Evolutionary conservation across 176 grass and related monocot species (phyloP).

Genomic region (Carex kokanica): DNA sequence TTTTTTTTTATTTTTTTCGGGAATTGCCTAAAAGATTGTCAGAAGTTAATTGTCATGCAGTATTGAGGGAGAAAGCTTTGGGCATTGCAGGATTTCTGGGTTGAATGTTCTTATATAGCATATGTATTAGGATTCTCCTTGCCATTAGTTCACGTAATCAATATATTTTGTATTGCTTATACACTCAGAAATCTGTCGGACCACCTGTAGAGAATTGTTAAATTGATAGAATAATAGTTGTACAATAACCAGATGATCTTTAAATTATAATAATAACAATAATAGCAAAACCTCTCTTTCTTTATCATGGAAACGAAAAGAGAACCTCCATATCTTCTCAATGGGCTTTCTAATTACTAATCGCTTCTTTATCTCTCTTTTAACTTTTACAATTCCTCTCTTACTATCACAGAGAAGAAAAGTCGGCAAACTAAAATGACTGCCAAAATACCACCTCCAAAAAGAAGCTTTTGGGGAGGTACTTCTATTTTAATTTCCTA

Average conservation of each 20-base stretch:
- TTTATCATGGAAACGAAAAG: not conserved
- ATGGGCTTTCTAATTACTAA: not conserved
- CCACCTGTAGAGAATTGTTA: not conserved
- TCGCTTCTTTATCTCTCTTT: not conserved
- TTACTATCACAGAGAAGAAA: constrained; percentile 38
- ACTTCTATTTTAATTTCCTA: constrained; percentile 17
- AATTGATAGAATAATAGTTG: not conserved
- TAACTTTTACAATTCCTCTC: constrained; percentile 12
- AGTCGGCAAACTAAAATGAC: constrained; percentile 38
- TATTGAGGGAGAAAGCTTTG: not conserved
- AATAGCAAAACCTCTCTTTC: not conserved
- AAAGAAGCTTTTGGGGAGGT: constrained; percentile 51
- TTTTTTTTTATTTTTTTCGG: not conserved
- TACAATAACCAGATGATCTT: not conserved
- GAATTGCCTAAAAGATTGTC: not conserved
- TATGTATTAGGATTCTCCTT: not conserved
- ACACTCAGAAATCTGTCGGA: not conserved
- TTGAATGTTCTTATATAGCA: not conserved
- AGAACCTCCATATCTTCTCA: not conserved
- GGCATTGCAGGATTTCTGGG: not conserved
- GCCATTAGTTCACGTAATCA: not conserved
- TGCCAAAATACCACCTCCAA: constrained; percentile 47
- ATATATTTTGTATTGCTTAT: not conserved
- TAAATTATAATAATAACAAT: not conserved
- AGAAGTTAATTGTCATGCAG: not conserved